These are phyloP conservation scores for Oryza meyeriana DNA, from an alignment of 176 grass and related monocot genomes.

Conservation along the genomic window DNA sequence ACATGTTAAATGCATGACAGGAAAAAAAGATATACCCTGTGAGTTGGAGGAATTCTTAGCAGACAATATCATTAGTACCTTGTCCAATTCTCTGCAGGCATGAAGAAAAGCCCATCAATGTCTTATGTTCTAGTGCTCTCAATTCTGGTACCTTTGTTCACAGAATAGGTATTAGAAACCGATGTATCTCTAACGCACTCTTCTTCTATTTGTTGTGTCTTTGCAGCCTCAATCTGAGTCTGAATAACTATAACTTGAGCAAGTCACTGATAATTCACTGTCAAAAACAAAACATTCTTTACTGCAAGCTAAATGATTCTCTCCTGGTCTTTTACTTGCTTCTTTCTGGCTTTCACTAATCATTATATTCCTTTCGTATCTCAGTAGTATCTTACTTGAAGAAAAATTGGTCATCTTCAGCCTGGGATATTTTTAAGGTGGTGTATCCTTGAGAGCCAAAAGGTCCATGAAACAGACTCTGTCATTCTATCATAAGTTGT, in stretches of 20 bases:
- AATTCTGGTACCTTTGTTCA: constrained; percentile 29
- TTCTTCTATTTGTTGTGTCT: constrained; percentile 43
- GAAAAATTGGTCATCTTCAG: constrained; percentile 44
- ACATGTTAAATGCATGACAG: not conserved
- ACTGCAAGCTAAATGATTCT: constrained; percentile 40
- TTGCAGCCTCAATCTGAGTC: constrained; percentile 22
- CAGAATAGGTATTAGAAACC: constrained; percentile 9
- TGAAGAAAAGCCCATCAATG: constrained; percentile 17
- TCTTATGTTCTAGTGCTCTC: constrained; percentile 38
- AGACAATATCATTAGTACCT: not conserved
- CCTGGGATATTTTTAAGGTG: constrained; percentile 51
- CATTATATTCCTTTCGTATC: constrained; percentile 13
- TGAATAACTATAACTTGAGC: constrained; percentile 38
- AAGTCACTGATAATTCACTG: constrained; percentile 38
- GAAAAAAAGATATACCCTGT: not conserved
- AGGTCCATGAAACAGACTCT: not conserved
- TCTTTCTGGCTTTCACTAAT: constrained; percentile 9
- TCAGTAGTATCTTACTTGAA: constrained; percentile 43
- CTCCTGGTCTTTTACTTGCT: constrained; percentile 40
- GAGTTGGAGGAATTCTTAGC: not conserved
- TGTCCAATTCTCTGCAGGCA: not conserved
- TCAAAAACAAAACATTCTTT: constrained; percentile 51
- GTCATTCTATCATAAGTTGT: not conserved
- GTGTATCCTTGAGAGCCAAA: constrained; percentile 35
- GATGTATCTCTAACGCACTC: constrained; percentile 26